phyloP scores from a whole-genome alignment of 83 land plant genomes.

The Thuja plicata region DNA sequence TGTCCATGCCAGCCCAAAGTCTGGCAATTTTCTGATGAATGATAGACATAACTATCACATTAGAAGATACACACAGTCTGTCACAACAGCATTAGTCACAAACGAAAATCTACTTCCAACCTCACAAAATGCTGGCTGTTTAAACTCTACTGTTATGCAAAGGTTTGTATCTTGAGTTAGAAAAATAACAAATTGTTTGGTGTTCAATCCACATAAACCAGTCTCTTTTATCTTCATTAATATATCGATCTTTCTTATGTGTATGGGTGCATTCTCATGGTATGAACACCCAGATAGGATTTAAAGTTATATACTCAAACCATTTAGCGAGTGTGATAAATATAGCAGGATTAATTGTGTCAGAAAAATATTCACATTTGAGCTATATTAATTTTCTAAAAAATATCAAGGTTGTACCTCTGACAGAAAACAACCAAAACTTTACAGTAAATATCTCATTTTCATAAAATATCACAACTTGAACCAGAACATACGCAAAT shows the following conservation, averaged over 20 bases:
- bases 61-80: not conserved
- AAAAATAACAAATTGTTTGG: not conserved
- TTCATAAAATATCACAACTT: not conserved
- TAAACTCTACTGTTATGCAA: no score
- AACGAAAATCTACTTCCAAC: not conserved
- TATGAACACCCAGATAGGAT: not conserved
- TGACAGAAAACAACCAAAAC: not conserved
- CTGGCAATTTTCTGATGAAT: not conserved
- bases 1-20: not conserved
- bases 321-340: not conserved
- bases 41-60: not conserved
- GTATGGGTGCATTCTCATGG: not conserved
- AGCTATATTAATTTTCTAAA: not conserved
- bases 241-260: not conserved
- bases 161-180: not conserved
- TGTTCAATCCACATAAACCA: not conserved
- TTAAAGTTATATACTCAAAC: not conserved
- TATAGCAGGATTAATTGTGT: not conserved
- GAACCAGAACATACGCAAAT: constrained; percentile 60
- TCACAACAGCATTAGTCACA: not conserved
- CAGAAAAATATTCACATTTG: not conserved
- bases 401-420: not conserved
- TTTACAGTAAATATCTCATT: not conserved
- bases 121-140: not conserved
- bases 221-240: not conserved